Evolutionary conservation across 257 asterid species (phyloP), one percentile per base, ranked within the genome.

Genomic region (Cynanchum wilfordii): DNA sequence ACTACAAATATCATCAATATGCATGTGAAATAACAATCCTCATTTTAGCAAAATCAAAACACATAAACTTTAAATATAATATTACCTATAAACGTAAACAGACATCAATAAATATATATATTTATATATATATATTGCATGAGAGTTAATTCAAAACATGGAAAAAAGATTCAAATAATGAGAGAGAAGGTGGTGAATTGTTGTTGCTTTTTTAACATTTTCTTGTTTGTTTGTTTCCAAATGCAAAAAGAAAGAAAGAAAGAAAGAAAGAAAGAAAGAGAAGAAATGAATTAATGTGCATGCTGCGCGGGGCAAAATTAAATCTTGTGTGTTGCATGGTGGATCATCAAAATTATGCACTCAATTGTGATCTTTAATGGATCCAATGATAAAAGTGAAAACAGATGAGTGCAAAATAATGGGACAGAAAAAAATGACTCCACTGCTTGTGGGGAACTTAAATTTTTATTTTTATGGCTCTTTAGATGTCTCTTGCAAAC

Each of bases 331-430:
- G 72, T 84, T 72, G 83, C 86, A 83, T 74, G 84, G 75, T 60
- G 65, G 60, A 68, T 75, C 80, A 36, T 33, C 38, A 33, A 33
- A 42, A 42, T 42, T 42, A 65, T 79, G 79, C 79, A 87, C 88
- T 85, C 88, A 78, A 85, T 79, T 75, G 74, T 45, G 45, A 75
- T 88, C 87, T 77, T 79, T 79, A 75, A 70, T 87, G 86, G 87
- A 84, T 87, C 84, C 90, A 73, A 82, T 80, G 88, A 76, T 78
- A 77, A 80, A 77, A 79, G 73, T 66, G 55, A 64, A 55, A 51
- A 69, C 64, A 75, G 72, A 76, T 78, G 80, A 66, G 75, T 81
- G 82, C 85, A 79, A 78, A 81, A 73, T 83, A 81, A 72, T 70
- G 78, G 66, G 72, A 79, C 77, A 76, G 45, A 68, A 66, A 27